These are phyloP conservation scores for Venturia asperata DNA, from an alignment of 2,329 filamentous ascomycete genomes.

Conservation along the genomic window DNA sequence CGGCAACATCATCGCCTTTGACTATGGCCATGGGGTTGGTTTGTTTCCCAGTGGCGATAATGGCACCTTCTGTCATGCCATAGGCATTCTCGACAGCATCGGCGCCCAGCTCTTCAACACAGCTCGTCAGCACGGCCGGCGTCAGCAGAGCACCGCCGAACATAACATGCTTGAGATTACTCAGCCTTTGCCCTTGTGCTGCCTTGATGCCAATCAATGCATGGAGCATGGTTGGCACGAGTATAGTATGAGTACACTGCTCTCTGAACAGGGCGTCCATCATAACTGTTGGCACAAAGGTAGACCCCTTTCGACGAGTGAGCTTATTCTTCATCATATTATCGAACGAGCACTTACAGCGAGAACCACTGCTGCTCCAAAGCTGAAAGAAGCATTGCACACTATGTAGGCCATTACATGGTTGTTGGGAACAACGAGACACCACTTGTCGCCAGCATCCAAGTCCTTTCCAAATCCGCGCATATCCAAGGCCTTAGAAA, in stretches of 20 bases:
- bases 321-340: constrained; percentile 20
- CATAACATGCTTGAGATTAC: constrained; percentile 29
- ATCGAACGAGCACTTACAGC: not conserved
- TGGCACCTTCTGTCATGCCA: constrained; percentile 42
- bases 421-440: constrained; percentile 26
- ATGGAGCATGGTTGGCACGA: constrained; percentile 31
- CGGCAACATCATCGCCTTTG: constrained; percentile 34
- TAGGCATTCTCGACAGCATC: constrained; percentile 34
- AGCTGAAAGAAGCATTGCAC: constrained; percentile 16
- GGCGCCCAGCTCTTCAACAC: constrained; percentile 30
- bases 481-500: not conserved
- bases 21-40: constrained; percentile 29
- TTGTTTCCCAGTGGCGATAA: constrained; percentile 36
- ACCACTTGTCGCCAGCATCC: constrained; percentile 26
- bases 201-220: constrained; percentile 29
- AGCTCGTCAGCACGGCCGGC: constrained; percentile 30
- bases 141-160: constrained; percentile 35
- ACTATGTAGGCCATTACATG: constrained; percentile 20
- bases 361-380: constrained; percentile 21
- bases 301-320: constrained; percentile 25
- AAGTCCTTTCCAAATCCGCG: constrained; percentile 17
- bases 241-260: constrained; percentile 28
- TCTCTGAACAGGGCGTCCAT: constrained; percentile 30
- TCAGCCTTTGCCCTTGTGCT: constrained; percentile 26
- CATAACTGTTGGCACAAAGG: constrained; percentile 29